phyloP scores from a whole-genome alignment of 1,284 basidiomycete genomes.

The Vanrija pseudolonga region DNA sequence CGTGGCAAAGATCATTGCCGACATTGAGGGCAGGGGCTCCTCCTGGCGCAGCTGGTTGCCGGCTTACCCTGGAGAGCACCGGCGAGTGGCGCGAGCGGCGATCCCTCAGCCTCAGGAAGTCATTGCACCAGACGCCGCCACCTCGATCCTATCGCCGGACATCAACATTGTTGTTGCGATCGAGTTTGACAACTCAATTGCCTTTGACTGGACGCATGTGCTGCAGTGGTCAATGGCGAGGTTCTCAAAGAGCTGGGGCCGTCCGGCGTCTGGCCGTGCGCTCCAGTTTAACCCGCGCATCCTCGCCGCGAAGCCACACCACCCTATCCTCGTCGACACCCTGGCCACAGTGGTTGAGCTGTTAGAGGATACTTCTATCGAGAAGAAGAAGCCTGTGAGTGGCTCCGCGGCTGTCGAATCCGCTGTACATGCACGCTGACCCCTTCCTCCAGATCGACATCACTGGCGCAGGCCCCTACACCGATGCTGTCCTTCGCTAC shows the following conservation, averaged over 20 bases:
- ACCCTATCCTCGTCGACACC: slow-evolving; percentile 34
- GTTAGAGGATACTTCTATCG: background rate
- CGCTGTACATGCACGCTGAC: background rate
- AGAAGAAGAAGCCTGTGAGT: background rate
- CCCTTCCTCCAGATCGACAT: slow-evolving; percentile 20
- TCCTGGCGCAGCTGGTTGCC: background rate
- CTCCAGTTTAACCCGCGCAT: slow-evolving; percentile 33
- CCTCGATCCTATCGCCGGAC: slow-evolving; percentile 26
- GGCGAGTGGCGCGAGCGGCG: background rate
- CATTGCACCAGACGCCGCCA: slow-evolving; percentile 10
- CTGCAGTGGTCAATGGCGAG: background rate
- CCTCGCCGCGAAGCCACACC: slow-evolving; percentile 27
- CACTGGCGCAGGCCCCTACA: slow-evolving; percentile 32
- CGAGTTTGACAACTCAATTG: slow-evolving; percentile 29
- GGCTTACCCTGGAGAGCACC: background rate
- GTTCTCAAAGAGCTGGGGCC: background rate
- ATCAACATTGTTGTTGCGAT: slow-evolving; percentile 32
- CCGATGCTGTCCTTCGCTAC: slow-evolving; percentile 35
- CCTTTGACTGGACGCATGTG: slow-evolving; percentile 5
- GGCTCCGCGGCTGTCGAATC: background rate
- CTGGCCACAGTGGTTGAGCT: slow-evolving; percentile 21
- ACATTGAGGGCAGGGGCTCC: background rate
- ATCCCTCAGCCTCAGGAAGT: background rate
- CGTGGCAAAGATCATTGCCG: background rate
- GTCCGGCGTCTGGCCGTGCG: slow-evolving; percentile 1